Conservation (phyloP, 345 rosid genomes). For the Gossypioides kirkii region DNA sequence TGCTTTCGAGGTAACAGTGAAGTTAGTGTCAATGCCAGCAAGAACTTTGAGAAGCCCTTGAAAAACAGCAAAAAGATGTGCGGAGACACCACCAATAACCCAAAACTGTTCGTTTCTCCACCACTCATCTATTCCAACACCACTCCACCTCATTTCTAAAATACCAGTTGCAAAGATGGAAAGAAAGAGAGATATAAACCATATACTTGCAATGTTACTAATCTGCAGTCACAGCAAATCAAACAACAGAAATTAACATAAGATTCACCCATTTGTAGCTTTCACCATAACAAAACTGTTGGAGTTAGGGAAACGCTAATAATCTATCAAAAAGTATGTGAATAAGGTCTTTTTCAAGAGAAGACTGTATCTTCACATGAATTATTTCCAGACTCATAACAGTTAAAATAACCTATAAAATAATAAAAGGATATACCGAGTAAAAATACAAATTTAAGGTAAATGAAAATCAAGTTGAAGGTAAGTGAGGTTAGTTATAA, state of each 20-base stretch:
- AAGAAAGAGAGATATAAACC: constrained; percentile 86
- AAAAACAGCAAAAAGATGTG: constrained; percentile 83
- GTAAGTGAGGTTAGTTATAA: neutral
- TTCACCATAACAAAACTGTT: neutral
- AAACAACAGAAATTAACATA: constrained; percentile 7
- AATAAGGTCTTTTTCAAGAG: neutral
- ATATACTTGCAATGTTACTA: constrained; percentile 83
- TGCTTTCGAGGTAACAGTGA: constrained; percentile 89
- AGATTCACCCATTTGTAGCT: neutral
- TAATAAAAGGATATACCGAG: neutral
- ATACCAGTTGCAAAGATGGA: constrained; percentile 93
- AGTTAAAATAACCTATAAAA: neutral
- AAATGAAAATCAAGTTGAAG: neutral
- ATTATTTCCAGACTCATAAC: neutral
- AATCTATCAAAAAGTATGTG: neutral
- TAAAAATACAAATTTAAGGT: neutral
- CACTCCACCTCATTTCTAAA: constrained; percentile 94
- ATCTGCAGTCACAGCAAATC: constrained; percentile 45
- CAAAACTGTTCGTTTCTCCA: constrained; percentile 98
- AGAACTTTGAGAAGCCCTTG: constrained; percentile 91
- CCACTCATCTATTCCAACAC: constrained; percentile 94
- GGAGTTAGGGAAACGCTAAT: neutral
- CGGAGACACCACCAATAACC: constrained; percentile 92
- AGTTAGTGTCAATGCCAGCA: constrained; percentile 90
- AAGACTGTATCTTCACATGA: neutral